A percentile compares a stretch with the other conserved stretches of the same genome.
Conservation (phyloP, 148 eudicot species). For the Beta vulgaris region DNA sequence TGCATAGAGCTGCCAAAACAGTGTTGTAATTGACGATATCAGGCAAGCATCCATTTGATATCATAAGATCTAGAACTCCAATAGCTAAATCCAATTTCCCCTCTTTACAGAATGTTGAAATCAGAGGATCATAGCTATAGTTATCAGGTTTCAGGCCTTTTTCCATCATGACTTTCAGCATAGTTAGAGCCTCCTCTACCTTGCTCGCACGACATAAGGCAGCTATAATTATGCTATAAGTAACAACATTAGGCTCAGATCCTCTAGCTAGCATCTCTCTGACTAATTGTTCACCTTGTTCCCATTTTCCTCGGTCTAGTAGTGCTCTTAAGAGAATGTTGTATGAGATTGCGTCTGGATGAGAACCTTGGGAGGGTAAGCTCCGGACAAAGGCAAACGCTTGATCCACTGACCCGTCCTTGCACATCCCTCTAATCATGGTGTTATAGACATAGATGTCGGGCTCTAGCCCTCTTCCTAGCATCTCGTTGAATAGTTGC, state of each 20-base stretch:
- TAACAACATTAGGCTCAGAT: constrained; percentile 58
- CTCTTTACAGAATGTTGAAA: constrained; percentile 55
- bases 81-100: constrained; percentile 58
- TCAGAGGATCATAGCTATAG: constrained; percentile 61
- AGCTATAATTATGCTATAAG: constrained; percentile 54
- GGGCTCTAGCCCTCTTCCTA: constrained; percentile 53
- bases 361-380: constrained; percentile 44
- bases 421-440: constrained; percentile 61
- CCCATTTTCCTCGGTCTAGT: constrained; percentile 56
- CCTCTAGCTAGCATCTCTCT: constrained; percentile 46
- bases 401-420: constrained; percentile 44
- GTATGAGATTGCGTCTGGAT: constrained; percentile 58
- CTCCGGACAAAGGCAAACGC: constrained; percentile 46
- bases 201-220: constrained; percentile 53
- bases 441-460: constrained; percentile 59
- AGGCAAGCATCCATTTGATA: constrained; percentile 56
- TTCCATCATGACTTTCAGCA: constrained; percentile 54
- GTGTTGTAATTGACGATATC: constrained; percentile 71
- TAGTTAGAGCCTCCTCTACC: constrained; percentile 44
- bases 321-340: constrained; percentile 50
- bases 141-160: constrained; percentile 54
- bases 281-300: constrained; percentile 51
- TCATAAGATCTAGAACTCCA: constrained; percentile 53
- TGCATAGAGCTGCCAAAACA: constrained; percentile 55
- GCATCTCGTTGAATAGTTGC: constrained; percentile 56